A percentile compares a stretch with the other conserved stretches of the same genome.
These are phyloP conservation scores for Microbotryomycetes sp. DNA, from an alignment of 1,284 basidiomycete species.

Conservation along the genomic window DNA sequence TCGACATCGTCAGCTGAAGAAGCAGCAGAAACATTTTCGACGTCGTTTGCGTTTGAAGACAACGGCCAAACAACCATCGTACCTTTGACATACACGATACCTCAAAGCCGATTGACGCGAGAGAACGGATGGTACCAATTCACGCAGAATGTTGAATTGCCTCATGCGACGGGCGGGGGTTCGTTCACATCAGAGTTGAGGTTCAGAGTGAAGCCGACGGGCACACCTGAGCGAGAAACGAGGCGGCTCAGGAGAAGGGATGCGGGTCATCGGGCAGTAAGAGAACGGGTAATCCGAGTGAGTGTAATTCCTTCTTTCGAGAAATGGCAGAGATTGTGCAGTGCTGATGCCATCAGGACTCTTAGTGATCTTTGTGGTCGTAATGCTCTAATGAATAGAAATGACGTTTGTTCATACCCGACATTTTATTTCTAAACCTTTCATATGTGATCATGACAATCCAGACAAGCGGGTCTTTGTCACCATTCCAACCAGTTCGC, in stretches of 20 bases:
- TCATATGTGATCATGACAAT: too few relatives aligned
- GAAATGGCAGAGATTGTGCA: constrained; percentile 57
- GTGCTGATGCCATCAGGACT: constrained; percentile 65
- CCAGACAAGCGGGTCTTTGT: too few relatives aligned
- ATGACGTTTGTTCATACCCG: too few relatives aligned
- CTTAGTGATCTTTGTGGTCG: too few relatives aligned
- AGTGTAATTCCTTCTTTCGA: constrained; percentile 39
- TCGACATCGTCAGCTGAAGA: neutral
- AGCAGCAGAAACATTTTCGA: constrained; percentile 1
- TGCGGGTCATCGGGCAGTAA: neutral
- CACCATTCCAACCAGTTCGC: too few relatives aligned
- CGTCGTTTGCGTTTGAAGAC: constrained; percentile 13
- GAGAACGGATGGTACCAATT: constrained; percentile 22
- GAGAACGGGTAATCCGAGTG: neutral
- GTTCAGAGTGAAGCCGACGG: constrained; percentile 20
- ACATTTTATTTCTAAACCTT: too few relatives aligned
- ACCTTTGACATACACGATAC: constrained; percentile 23
- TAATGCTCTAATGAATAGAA: too few relatives aligned
- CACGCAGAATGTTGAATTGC: constrained; percentile 23
- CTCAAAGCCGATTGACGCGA: constrained; percentile 9
- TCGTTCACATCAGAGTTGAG: constrained; percentile 19
- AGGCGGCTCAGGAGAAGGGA: neutral
- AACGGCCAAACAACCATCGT: constrained; percentile 13
- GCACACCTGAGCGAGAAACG: neutral
- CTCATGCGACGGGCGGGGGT: neutral